Evolutionary conservation across 371 early-diverging fungal genomes (phyloP), one percentile per base, ranked within the genome.

Genomic region (Haplosporangium sp.): DNA sequence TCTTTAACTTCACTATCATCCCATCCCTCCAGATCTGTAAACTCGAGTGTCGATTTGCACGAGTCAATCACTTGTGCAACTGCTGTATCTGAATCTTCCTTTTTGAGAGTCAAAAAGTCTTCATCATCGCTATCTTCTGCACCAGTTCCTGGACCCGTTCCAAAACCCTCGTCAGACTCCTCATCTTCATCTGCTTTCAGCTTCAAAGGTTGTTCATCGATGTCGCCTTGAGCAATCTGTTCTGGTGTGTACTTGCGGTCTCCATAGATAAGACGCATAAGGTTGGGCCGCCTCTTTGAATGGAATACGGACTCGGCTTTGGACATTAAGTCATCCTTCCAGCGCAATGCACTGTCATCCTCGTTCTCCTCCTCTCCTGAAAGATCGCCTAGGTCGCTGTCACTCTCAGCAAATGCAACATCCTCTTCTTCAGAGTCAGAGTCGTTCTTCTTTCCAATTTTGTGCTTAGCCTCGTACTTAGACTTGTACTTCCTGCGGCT

Each of bases 241-340:
- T 90, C 90, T 3, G 90, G 89, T 0, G 87, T 72, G 45, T 86
- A 66, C 47, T 89, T 87, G 37, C 84, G 83, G 1, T 83, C 76
- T 44, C 91, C 88, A 72, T 98, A 98, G 37, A 98, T 94, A 0
- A 95, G 82, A 35, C 94, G 91, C 96, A 96, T 96, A 61, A 97
- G 81, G 65, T 95, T 94, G 70, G 90, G 86, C 34, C 93, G 88
- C 45, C 90, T 90, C 63, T 84, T 84, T 39, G 89, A 86, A 20
- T 79, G 77, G 72, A 91, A 92, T 64, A 87, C 85, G 1, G 87
- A 83, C 40, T 87, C 88, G 4, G 94, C 94, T 67, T 93, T 93
- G 71, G 90, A 87, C 55, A 88, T 85, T 61, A 94, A 61, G 65
- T 92, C 86, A n/a, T 85, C 83, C 83, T 94, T 93, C 94, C 96